Conservation (phyloP, 305 asterid species). For the Stenogyne calaminthoides region DNA sequence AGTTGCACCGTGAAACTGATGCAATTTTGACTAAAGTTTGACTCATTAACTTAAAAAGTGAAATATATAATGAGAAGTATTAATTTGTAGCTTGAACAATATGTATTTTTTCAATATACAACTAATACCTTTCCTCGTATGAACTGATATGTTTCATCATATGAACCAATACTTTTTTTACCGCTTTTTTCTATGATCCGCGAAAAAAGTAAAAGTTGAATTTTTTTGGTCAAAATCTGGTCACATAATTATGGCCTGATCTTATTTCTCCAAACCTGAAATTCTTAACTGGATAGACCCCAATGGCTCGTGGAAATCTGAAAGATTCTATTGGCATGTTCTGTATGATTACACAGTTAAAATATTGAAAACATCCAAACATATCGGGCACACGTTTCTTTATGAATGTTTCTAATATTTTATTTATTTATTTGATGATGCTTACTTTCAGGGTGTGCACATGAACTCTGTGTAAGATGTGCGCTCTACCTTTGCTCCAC, state of each 20-base stretch:
- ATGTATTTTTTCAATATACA: no score
- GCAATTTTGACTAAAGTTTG: no score
- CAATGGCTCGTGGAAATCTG: neutral
- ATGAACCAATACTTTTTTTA: no score
- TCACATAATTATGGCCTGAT: neutral
- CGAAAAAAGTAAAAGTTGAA: no score
- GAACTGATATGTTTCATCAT: no score
- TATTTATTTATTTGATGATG: neutral
- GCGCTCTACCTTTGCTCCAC: constrained; percentile 84
- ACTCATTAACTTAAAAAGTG: no score
- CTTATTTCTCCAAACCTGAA: neutral
- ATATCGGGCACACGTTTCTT: neutral
- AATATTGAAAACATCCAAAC: neutral
- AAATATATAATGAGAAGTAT: no score
- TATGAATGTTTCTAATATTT: neutral
- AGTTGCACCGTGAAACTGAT: no score
- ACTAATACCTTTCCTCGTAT: no score
- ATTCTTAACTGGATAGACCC: neutral
- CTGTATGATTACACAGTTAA: neutral
- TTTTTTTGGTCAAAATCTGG: no score
- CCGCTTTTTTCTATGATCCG: no score
- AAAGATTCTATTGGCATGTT: neutral
- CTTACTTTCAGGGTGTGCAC: constrained; percentile 56
- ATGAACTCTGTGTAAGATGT: constrained; percentile 70
- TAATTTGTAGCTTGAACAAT: no score